A percentile compares a stretch with the other conserved stretches of the same genome.
Conservation (phyloP, 2,329 filamentous ascomycete genomes). For the Stemphylium beticola region DNA sequence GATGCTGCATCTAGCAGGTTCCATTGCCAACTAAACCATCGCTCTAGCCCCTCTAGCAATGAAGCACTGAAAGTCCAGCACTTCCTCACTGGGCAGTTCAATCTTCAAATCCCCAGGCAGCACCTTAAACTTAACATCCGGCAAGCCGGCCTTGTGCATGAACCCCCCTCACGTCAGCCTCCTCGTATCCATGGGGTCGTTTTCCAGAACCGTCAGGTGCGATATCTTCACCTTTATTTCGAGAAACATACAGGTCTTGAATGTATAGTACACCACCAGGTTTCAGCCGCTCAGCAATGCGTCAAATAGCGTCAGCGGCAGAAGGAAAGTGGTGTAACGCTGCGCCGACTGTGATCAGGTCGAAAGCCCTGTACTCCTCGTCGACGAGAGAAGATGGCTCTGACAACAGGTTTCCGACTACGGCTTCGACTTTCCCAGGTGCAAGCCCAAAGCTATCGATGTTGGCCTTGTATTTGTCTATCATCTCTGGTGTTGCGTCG, state of each 20-base stretch:
- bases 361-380: background rate
- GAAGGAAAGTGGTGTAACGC: background rate
- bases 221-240: background rate
- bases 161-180: background rate
- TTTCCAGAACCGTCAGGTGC: background rate
- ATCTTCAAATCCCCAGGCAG: background rate
- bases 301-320: background rate
- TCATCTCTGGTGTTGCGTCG: slow-evolving; percentile 9
- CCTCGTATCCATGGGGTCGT: background rate
- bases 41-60: background rate
- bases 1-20: background rate
- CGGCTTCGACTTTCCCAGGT: background rate
- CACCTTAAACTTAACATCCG: background rate
- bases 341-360: slow-evolving; percentile 1
- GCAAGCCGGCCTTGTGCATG: background rate
- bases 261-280: slow-evolving; percentile 9
- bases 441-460: background rate
- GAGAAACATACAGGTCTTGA: slow-evolving; percentile 5
- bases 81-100: background rate
- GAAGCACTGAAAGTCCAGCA: background rate
- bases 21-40: background rate
- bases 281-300: background rate
- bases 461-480: slow-evolving; percentile 7
- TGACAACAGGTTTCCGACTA: background rate
- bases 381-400: background rate